Evolutionary conservation across 306 rosid genomes (phyloP).

Genomic region (Hippophae gyantsensis): DNA sequence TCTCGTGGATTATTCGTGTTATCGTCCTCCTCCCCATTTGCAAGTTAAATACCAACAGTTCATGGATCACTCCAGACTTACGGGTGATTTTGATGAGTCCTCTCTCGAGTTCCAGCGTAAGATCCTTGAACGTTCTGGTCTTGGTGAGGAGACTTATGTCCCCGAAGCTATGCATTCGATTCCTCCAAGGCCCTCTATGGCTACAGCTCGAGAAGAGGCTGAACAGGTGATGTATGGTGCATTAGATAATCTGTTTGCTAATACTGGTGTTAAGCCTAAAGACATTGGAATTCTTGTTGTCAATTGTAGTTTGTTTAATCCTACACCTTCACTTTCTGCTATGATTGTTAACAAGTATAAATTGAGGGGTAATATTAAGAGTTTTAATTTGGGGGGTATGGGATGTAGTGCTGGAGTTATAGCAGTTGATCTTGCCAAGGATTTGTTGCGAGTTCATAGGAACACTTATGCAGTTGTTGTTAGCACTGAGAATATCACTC

Average conservation of each 20-base stretch:
- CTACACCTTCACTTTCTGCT: conserved; percentile 63
- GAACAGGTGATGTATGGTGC: conserved; percentile 55
- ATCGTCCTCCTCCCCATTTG: conserved; percentile 28
- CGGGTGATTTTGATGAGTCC: conserved; percentile 36
- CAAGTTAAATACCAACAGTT: conserved; percentile 19
- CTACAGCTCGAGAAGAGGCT: conserved; percentile 47
- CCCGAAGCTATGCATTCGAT: conserved; percentile 45
- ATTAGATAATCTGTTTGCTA: conserved; percentile 41
- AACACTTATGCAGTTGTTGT: conserved; percentile 60
- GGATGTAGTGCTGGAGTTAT: conserved; percentile 77
- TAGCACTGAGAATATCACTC: conserved; percentile 65
- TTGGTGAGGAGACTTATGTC: conserved; percentile 46
- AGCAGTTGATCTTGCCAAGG: conserved; percentile 58
- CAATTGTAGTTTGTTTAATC: conserved; percentile 60
- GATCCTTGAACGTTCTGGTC: conserved; percentile 52
- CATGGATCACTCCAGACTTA: conserved; percentile 40
- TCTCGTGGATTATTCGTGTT: conserved; percentile 45
- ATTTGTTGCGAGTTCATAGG: conserved; percentile 52
- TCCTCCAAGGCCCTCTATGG: conserved; percentile 45
- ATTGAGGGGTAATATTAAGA: conserved; percentile 36
- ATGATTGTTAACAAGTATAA: conserved; percentile 59
- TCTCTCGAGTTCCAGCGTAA: conserved; percentile 48
- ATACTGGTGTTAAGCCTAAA: conserved; percentile 36
- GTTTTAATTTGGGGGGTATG: conserved; percentile 63
- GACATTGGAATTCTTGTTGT: conserved; percentile 59